Percentiles rank a stretch among this genome's conserved stretches.
These are phyloP conservation scores for Colletotrichum destructivum DNA, from an alignment of 2,329 filamentous ascomycete species.

Conservation along the genomic window DNA sequence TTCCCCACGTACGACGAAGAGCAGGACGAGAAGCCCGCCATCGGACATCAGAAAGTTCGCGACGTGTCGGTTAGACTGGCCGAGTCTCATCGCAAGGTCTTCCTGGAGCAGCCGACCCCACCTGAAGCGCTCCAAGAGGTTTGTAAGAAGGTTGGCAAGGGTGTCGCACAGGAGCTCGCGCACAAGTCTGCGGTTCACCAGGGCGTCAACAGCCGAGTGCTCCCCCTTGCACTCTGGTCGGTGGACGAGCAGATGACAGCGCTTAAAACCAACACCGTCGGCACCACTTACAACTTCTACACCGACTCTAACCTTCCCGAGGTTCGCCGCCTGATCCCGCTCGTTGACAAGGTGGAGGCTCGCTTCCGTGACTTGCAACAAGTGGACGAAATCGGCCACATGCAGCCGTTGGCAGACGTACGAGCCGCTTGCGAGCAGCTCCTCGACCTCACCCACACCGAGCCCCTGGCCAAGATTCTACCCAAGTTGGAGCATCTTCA, in stretches of 20 bases:
- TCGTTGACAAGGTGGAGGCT: conserved; percentile 78
- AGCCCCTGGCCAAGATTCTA: conserved; percentile 89
- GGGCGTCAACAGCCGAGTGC: conserved; percentile 66
- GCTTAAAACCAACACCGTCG: conserved; percentile 54
- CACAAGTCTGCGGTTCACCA: conserved; percentile 48
- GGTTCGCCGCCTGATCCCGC: conserved; percentile 78
- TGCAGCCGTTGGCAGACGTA: conserved; percentile 85
- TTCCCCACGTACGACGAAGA: conserved; percentile 84
- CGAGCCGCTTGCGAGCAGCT: conserved; percentile 81
- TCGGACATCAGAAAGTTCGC: conserved; percentile 60
- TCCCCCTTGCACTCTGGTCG: conserved; percentile 77
- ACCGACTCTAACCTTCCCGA: conserved; percentile 83
- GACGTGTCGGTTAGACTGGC: conserved; percentile 74
- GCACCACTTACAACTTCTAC: conserved; percentile 87
- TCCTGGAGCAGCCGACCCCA: conserved; percentile 60
- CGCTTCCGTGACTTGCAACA: conserved; percentile 81
- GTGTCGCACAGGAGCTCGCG: conserved; percentile 50
- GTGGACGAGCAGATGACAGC: conserved; percentile 73
- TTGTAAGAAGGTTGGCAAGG: conserved; percentile 60
- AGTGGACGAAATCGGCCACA: conserved; percentile 77
- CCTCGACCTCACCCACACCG: conserved; percentile 81
- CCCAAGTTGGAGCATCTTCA: conserved; percentile 91
- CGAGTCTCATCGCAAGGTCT: conserved; percentile 70
- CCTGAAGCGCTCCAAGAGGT: conserved; percentile 60
- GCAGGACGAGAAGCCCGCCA: conserved; percentile 52